These are phyloP conservation scores for Tieghemiomyces parasiticus DNA, from an alignment of 192 early-diverging fungal genomes.

Conservation along the genomic window DNA sequence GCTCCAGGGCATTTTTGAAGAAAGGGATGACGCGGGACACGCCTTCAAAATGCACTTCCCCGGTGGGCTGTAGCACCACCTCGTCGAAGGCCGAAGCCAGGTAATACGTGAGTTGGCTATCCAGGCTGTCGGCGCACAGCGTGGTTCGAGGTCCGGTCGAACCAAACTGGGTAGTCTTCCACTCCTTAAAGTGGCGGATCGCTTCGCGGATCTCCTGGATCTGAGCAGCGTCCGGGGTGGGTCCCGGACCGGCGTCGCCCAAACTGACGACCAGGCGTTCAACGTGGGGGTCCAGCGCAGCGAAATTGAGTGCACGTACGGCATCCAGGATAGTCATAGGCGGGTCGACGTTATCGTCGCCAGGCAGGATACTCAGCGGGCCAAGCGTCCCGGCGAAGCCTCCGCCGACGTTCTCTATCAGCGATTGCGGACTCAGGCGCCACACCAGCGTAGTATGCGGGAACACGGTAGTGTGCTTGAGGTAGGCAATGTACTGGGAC, in stretches of 20 bases:
- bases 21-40: conserved; percentile 32
- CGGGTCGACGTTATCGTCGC: too few relatives aligned
- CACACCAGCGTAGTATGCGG: too few relatives aligned
- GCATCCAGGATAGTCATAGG: neutral
- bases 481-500: too few relatives aligned
- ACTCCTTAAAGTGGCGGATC: conserved; percentile 28
- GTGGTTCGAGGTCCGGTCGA: conserved; percentile 29
- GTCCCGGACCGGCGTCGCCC: conserved; percentile 18
- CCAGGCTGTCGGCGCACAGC: conserved; percentile 53
- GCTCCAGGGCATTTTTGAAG: conserved; percentile 38
- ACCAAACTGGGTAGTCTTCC: conserved; percentile 30
- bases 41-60: conserved; percentile 40
- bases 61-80: conserved; percentile 42
- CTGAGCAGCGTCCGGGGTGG: conserved; percentile 32
- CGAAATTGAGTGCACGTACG: neutral
- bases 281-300: neutral
- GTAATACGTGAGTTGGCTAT: conserved; percentile 45
- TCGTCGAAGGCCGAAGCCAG: conserved; percentile 48
- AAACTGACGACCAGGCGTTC: conserved; percentile 14
- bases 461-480: too few relatives aligned
- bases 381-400: too few relatives aligned
- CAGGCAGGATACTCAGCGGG: too few relatives aligned
- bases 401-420: too few relatives aligned
- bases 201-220: conserved; percentile 44
- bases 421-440: too few relatives aligned